These are phyloP conservation scores for Mollisiaceae sp. DNA, from an alignment of 2,329 filamentous ascomycete species.

Conservation along the genomic window DNA sequence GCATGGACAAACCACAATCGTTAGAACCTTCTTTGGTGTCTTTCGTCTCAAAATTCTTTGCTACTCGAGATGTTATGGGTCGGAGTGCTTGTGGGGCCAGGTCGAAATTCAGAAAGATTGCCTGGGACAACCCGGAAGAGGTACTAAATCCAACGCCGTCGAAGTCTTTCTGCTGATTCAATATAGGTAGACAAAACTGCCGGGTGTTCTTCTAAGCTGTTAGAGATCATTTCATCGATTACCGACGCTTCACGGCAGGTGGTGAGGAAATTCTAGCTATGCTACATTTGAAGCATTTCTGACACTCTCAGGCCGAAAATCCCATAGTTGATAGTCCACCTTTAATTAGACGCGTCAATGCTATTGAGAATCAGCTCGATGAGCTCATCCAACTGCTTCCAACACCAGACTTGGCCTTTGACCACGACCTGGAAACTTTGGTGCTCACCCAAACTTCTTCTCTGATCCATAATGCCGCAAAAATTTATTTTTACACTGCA, in stretches of 20 bases:
- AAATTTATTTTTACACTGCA: slow-evolving; percentile 27
- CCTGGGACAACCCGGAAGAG: slow-evolving; percentile 21
- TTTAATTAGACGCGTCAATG: not conserved
- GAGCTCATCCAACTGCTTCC: slow-evolving; percentile 23
- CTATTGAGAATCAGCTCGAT: slow-evolving; percentile 20
- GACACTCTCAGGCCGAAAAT: slow-evolving; percentile 3
- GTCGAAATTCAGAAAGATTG: slow-evolving; percentile 25
- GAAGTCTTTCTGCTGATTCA: not conserved
- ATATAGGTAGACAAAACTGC: slow-evolving; percentile 14
- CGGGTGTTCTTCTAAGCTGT: slow-evolving; percentile 24
- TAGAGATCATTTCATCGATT: slow-evolving; percentile 25
- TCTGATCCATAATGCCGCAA: slow-evolving; percentile 23
- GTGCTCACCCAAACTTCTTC: slow-evolving; percentile 21
- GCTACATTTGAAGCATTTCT: not conserved
- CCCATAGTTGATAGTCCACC: not conserved
- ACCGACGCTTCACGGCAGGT: slow-evolving; percentile 22
- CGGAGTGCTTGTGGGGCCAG: slow-evolving; percentile 26
- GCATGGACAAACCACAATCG: slow-evolving; percentile 2
- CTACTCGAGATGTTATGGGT: slow-evolving; percentile 28
- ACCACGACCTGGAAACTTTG: slow-evolving; percentile 3
- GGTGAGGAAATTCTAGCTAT: slow-evolving; percentile 6
- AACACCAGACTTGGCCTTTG: not conserved
- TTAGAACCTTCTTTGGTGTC: slow-evolving; percentile 21
- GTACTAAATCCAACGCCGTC: not conserved
- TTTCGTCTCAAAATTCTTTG: slow-evolving; percentile 28